phyloP scores from a whole-genome alignment of 2,329 filamentous ascomycete genomes.

The Daldinia sp. region DNA sequence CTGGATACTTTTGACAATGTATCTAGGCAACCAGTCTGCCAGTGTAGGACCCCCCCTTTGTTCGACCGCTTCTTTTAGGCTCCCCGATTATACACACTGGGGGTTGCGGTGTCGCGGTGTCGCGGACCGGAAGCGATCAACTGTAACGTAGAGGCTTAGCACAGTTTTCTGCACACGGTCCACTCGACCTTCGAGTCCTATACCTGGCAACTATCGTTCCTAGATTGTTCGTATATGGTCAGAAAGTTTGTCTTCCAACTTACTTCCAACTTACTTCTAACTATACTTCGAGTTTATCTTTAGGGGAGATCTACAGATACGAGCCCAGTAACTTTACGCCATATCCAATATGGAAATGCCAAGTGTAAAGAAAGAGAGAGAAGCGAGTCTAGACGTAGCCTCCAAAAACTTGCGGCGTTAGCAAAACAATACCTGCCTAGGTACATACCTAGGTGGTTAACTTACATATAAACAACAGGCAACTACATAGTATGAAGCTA shows the following conservation, averaged over 20 bases:
- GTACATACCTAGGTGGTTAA: background rate
- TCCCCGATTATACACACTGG: background rate
- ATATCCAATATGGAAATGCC: constrained; percentile 21
- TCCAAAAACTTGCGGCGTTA: constrained; percentile 12
- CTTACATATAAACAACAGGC: too few species aligned
- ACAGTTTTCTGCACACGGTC: constrained; percentile 22
- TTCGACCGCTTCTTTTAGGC: background rate
- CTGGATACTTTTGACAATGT: constrained; percentile 1
- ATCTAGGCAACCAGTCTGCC: too few species aligned
- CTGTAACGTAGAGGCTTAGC: constrained; percentile 29
- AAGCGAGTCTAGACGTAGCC: constrained; percentile 9
- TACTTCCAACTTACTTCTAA: constrained; percentile 11
- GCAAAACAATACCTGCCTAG: background rate
- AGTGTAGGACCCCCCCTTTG: constrained; percentile 17
- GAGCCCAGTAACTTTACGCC: constrained; percentile 26
- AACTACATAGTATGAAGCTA: background rate
- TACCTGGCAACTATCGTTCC: too few species aligned
- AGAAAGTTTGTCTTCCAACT: constrained; percentile 1
- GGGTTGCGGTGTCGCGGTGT: background rate
- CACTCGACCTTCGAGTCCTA: background rate
- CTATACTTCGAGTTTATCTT: constrained; percentile 19
- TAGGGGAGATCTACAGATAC: constrained; percentile 23
- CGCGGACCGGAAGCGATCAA: background rate
- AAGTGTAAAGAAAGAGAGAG: constrained; percentile 25
- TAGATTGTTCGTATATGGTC: background rate